Evolutionary conservation across 169 alveolate species (phyloP).

Genomic region (Cryptosporidium ubiquitum): DNA sequence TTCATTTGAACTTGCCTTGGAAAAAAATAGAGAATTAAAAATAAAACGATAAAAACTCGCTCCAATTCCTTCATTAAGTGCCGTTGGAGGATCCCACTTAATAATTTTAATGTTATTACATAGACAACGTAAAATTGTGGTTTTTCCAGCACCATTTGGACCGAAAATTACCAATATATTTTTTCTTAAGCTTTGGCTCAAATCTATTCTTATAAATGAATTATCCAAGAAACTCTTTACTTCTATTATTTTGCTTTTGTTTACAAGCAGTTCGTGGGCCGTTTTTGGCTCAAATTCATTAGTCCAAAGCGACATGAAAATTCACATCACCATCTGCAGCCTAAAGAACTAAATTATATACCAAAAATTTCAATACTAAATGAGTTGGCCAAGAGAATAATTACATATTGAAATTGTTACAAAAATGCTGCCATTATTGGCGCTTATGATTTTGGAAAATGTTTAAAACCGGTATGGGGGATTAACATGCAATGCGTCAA

Average conservation of each 20-base stretch:
- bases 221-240: slow-evolving; percentile 6
- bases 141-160: slow-evolving; percentile 61
- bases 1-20: background rate
- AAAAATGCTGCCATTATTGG: background rate
- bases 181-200: background rate
- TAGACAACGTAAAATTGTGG: slow-evolving; percentile 27
- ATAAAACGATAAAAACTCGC: slow-evolving; percentile 62
- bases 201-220: background rate
- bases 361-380: background rate
- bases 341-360: background rate
- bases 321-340: background rate
- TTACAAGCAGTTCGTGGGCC: slow-evolving; percentile 31
- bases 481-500: background rate
- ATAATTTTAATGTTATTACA: slow-evolving; percentile 35
- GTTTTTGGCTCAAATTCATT: slow-evolving; percentile 53
- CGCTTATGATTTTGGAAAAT: background rate
- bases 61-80: slow-evolving; percentile 53
- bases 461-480: background rate
- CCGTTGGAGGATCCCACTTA: slow-evolving; percentile 61
- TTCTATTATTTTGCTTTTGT: slow-evolving; percentile 27
- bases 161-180: slow-evolving; percentile 28
- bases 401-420: background rate
- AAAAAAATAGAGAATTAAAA: slow-evolving; percentile 21
- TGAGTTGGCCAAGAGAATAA: background rate
- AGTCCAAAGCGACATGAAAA: slow-evolving; percentile 51